Conservation (phyloP, 306 rosid genomes). For the Prunus mume region DNA sequence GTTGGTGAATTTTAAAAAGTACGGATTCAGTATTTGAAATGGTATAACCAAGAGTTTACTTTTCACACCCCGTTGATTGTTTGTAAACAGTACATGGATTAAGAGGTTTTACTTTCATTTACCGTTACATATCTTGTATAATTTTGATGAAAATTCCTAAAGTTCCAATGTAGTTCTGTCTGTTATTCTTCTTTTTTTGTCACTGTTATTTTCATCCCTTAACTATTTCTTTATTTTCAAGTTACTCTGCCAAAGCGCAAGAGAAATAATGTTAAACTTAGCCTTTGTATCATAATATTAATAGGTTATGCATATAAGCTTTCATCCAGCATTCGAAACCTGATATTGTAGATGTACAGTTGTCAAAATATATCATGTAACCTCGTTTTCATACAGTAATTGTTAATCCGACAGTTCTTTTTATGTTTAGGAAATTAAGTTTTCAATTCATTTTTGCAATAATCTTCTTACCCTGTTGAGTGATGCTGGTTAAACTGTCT, state of each 20-base stretch:
- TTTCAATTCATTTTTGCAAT: neutral
- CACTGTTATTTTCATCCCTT: neutral
- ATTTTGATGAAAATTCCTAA: too few species aligned
- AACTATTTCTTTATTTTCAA: neutral
- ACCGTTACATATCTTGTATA: neutral
- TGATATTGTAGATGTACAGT: neutral
- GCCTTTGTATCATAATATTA: neutral
- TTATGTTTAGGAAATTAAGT: neutral
- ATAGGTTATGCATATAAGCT: neutral
- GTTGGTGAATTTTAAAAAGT: neutral
- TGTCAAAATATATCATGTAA: too few species aligned
- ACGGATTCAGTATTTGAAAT: neutral
- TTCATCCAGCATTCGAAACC: neutral
- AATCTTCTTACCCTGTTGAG: neutral
- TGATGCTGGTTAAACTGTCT: neutral
- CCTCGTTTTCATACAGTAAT: neutral
- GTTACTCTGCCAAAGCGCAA: neutral
- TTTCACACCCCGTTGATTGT: neutral
- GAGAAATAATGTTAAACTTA: neutral
- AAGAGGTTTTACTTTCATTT: neutral
- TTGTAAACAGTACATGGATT: neutral
- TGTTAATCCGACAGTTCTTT: neutral
- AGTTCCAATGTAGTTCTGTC: constrained; percentile 1
- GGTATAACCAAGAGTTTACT: neutral
- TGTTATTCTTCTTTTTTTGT: constrained; percentile 15